phyloP scores from a whole-genome alignment of 2,329 filamentous ascomycete genomes.

The Ceratocystis destructans region DNA sequence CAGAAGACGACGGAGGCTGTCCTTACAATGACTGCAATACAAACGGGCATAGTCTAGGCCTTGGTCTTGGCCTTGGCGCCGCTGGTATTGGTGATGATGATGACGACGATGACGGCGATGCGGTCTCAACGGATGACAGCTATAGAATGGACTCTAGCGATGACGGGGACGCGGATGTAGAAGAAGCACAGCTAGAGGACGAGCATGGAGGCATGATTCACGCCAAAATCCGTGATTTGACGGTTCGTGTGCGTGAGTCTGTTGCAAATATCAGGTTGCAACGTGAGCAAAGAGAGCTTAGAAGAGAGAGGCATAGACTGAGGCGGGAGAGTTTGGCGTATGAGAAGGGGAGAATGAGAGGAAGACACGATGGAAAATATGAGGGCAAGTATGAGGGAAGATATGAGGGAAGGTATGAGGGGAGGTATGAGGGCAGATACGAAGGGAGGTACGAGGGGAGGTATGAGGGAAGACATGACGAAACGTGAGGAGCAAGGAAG shows the following conservation, averaged over 20 bases:
- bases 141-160: slow-evolving; percentile 4
- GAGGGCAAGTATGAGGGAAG: neutral
- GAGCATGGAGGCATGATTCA: slow-evolving; percentile 11
- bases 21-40: slow-evolving; percentile 12
- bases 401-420: neutral
- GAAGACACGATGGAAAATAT: neutral
- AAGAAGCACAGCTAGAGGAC: slow-evolving; percentile 21
- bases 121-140: slow-evolving; percentile 4
- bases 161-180: slow-evolving; percentile 14
- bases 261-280: neutral
- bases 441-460: neutral
- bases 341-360: neutral
- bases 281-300: neutral
- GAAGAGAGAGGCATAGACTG: neutral
- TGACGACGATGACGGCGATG: slow-evolving; percentile 11
- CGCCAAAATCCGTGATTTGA: slow-evolving; percentile 15
- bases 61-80: no score
- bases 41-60: neutral
- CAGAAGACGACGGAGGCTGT: neutral
- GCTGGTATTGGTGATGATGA: neutral
- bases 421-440: neutral
- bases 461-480: neutral
- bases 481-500: neutral
- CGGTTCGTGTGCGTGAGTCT: slow-evolving; percentile 4
- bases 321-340: neutral